These are phyloP conservation scores for Trichosporon ovoides DNA, from an alignment of 1,284 basidiomycete genomes.

Conservation along the genomic window DNA sequence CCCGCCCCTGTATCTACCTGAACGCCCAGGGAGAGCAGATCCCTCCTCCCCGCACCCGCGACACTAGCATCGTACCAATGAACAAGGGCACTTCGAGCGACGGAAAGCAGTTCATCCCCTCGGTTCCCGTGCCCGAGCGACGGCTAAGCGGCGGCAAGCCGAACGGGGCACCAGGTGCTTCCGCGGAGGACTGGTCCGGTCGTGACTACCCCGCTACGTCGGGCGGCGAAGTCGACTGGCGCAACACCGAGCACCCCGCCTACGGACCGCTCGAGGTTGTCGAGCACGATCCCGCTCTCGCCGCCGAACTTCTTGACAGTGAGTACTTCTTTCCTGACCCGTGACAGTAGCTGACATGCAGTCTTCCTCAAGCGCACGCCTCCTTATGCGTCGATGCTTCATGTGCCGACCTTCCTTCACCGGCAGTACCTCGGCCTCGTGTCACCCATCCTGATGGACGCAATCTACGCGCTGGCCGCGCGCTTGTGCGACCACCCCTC, in stretches of 20 bases:
- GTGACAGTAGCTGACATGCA: conserved; percentile 8
- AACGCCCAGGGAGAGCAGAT: conserved; percentile 48
- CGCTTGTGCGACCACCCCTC: conserved; percentile 44
- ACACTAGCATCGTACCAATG: conserved; percentile 25
- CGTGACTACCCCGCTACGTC: conserved; percentile 11
- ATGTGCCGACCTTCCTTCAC: conserved; percentile 49
- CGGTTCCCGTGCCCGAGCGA: conserved; percentile 4
- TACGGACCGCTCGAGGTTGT: conserved; percentile 33
- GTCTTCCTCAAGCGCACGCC: conserved; percentile 49
- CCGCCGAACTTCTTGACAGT: conserved; percentile 43
- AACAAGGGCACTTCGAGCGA: conserved; percentile 16
- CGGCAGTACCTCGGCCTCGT: conserved; percentile 47
- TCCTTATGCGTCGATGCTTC: conserved; percentile 49
- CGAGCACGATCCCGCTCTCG: conserved; percentile 33
- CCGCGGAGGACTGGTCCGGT: conserved; percentile 10
- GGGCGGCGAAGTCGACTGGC: conserved; percentile 7
- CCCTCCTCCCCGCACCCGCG: conserved; percentile 45
- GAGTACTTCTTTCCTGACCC: conserved; percentile 21
- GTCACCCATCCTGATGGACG: conserved; percentile 47
- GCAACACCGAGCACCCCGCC: conserved; percentile 2
- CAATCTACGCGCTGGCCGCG: conserved; percentile 49
- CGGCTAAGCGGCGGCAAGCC: conserved; percentile 8
- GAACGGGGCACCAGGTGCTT: conserved; percentile 2
- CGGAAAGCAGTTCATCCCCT: conserved; percentile 7
- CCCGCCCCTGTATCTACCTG: conserved; percentile 49